These are phyloP conservation scores for Pseudopediastrum boryanum DNA, from an alignment of 139 green algal genomes.

Conservation along the genomic window DNA sequence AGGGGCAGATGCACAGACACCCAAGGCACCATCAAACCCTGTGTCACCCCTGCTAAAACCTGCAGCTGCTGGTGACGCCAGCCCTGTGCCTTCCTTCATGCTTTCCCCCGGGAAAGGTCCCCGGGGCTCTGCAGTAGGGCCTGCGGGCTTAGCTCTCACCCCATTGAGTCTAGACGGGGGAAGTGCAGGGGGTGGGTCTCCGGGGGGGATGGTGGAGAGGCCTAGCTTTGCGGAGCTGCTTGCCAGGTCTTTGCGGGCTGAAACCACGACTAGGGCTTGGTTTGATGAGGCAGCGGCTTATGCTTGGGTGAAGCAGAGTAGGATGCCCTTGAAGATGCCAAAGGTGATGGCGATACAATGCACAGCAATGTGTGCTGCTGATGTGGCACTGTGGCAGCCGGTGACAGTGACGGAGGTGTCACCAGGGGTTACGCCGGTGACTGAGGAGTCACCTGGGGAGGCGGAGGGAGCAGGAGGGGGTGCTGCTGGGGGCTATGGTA, in stretches of 20 bases:
- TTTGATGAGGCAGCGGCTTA: slow-evolving; percentile 79
- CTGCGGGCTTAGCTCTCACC: too few relatives aligned
- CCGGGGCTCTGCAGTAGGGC: background rate
- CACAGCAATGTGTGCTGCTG: slow-evolving; percentile 45
- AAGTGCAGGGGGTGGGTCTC: too few relatives aligned
- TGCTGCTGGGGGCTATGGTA: background rate
- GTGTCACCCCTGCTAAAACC: too few relatives aligned
- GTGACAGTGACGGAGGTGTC: background rate
- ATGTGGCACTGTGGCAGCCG: slow-evolving; percentile 71
- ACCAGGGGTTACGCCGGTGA: background rate
- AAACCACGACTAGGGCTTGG: slow-evolving; percentile 79
- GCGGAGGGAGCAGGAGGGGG: background rate
- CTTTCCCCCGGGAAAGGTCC: background rate
- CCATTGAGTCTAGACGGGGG: too few relatives aligned
- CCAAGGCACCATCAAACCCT: too few relatives aligned
- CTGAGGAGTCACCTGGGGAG: background rate
- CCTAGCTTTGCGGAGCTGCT: slow-evolving; percentile 72
- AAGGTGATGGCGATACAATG: slow-evolving; percentile 75
- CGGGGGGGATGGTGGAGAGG: background rate
- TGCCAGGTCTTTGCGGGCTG: slow-evolving; percentile 51
- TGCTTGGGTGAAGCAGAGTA: slow-evolving; percentile 68
- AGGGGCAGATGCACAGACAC: too few relatives aligned
- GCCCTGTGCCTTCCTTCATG: background rate
- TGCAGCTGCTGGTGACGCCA: too few relatives aligned
- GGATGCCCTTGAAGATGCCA: slow-evolving; percentile 59